These are phyloP conservation scores for Suillus occidentalis DNA, from an alignment of 768 basidiomycete genomes.

Conservation along the genomic window DNA sequence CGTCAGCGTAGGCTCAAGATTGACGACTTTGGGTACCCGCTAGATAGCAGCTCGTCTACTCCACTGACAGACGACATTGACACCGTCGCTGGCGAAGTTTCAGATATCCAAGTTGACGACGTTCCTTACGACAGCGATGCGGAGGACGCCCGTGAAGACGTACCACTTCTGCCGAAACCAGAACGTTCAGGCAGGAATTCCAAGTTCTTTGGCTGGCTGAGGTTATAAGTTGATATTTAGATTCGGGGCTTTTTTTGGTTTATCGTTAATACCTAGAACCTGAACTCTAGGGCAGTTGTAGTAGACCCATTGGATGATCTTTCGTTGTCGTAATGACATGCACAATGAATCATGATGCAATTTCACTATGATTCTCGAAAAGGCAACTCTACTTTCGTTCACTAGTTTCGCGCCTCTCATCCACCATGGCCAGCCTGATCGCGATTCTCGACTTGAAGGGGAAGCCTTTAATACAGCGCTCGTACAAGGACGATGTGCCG, in stretches of 20 bases:
- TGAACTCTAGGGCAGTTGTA: background rate
- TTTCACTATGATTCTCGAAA: background rate
- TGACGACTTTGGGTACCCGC: slow-evolving; percentile 84
- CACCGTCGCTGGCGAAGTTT: background rate
- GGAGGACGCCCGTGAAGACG: background rate
- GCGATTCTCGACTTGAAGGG: slow-evolving; percentile 98
- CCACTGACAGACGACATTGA: background rate
- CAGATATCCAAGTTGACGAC: background rate
- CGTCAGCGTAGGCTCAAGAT: slow-evolving; percentile 74
- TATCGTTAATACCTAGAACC: background rate
- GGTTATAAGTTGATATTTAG: background rate
- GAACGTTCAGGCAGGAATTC: background rate
- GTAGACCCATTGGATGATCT: background rate
- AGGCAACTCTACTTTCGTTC: background rate
- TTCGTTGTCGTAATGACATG: background rate
- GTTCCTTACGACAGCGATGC: background rate
- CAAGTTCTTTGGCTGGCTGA: background rate
- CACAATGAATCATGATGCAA: background rate
- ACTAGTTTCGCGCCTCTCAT: background rate
- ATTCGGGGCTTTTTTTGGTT: background rate
- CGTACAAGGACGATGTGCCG: slow-evolving; percentile 95
- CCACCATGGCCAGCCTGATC: slow-evolving; percentile 63
- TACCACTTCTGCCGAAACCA: background rate
- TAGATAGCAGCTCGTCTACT: slow-evolving; percentile 18
- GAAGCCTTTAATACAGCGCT: slow-evolving; percentile 94